Base-by-base conservation (phyloP, 163 green algal species). In the Scenedesmus sp. region DNA sequence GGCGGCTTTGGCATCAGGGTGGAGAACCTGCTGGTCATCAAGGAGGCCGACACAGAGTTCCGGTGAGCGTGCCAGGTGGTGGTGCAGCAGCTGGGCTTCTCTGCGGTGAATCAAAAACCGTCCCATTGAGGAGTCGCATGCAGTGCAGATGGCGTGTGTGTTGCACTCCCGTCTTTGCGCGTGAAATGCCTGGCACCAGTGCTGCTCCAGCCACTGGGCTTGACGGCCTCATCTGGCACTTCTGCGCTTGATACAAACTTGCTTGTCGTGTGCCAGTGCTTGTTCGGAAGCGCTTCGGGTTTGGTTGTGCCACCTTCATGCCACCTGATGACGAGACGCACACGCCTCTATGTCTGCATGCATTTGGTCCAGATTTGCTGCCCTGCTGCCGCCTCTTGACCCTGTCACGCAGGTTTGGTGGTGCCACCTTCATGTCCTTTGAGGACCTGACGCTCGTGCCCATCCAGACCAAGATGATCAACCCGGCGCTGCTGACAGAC, bases 1-100 rank as follows among this genome's bases (percentile, higher is more conserved):
- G 97, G 97, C 35, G 90, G 89, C 3, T 99, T 99, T 93, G 98
- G 98, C 43, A 96, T 99, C n/a, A 96, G 98, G 68, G 98, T 99
- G 46, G 98, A 99, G 92, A 99, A 99, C 93, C 95, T 99, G 88
- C 92, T 98, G 82, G 82, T 95, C 12, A 92, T 99, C 51, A 94
- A 94, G 72, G 94, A 99, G 94, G 96, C 94, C 9, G 73, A 96
- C 51, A 99, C 98, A 0, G 87, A 92, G 35, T 95, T 94, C 93
- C 93, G 91, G 89, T 96, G 81, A 15, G n/a, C n/a, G 86, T 9
- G 33, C 16, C 10, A 4, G 20, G 12, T 56, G 49, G 12, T 56
- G 59, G 22, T 35, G 59, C 59, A 35, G 59, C 59, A 7, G 4
- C 51, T 26, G 9, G 22, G 4, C 5, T 16, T 16, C 22, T 13